Conservation (phyloP, 2,329 filamentous ascomycete species). For the Ophiostoma populinum region DNA sequence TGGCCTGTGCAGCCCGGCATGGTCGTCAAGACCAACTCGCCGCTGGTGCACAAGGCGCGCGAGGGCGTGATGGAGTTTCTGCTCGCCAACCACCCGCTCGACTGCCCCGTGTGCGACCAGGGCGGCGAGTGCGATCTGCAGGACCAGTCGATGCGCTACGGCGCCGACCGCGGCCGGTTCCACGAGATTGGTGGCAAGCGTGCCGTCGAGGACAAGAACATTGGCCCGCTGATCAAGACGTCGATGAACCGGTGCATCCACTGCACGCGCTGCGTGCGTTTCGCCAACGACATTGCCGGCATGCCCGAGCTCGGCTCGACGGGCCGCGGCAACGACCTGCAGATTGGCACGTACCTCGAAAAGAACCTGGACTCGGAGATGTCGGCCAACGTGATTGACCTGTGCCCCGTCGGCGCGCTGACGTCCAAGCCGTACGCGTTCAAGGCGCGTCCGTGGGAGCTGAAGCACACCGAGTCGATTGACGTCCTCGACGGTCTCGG, state of each 20-base stretch:
- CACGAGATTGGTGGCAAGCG: constrained; percentile 93
- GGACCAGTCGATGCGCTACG: constrained; percentile 98
- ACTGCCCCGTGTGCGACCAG: constrained; percentile 96
- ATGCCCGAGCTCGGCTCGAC: constrained; percentile 89
- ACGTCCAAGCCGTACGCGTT: constrained; percentile 97
- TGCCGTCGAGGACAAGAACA: constrained; percentile 98
- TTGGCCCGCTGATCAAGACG: constrained; percentile 93
- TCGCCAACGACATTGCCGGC: constrained; percentile 92
- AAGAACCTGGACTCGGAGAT: constrained; percentile 84
- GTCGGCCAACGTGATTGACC: constrained; percentile 93
- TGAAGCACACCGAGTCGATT: constrained; percentile 90
- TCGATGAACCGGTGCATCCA: constrained; percentile 99
- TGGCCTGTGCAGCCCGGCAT: constrained; percentile 98
- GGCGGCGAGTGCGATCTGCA: constrained; percentile 98
- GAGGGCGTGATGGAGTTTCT: constrained; percentile 99
- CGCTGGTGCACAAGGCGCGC: constrained; percentile 88
- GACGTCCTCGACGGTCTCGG: constrained; percentile 87
- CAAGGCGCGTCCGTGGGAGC: constrained; percentile 88
- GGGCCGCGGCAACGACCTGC: constrained; percentile 89
- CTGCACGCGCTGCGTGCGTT: constrained; percentile 94
- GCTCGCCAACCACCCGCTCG: constrained; percentile 85
- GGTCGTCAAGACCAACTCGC: constrained; percentile 97
- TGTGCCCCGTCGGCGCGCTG: constrained; percentile 91
- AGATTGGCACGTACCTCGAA: constrained; percentile 97
- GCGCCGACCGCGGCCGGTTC: constrained; percentile 87